A percentile compares a stretch with the other conserved stretches of the same genome.
These are phyloP conservation scores for Gossypium stocksii DNA, from an alignment of 345 rosid genomes.

Conservation along the genomic window DNA sequence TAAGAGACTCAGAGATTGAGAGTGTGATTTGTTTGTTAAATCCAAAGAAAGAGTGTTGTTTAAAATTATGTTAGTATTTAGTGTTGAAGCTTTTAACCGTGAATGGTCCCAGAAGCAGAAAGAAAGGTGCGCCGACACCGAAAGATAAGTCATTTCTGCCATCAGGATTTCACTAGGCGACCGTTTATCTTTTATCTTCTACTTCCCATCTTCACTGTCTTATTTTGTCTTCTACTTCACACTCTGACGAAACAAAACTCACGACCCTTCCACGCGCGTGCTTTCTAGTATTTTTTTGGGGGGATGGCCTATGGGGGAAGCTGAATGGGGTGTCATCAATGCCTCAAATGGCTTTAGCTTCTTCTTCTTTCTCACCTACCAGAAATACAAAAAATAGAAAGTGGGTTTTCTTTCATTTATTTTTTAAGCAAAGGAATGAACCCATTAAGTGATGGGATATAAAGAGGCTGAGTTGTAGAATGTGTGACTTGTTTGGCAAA, in stretches of 20 bases:
- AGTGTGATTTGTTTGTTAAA: neutral
- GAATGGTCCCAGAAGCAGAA: neutral
- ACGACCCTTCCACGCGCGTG: neutral
- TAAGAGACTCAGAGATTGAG: neutral
- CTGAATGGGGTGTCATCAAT: neutral
- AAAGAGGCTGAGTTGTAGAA: neutral
- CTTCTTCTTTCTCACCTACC: neutral
- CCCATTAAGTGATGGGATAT: neutral
- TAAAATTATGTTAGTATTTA: too few relatives aligned
- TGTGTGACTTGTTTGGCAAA: neutral
- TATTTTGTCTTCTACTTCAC: neutral
- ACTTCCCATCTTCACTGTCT: neutral
- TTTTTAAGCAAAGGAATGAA: neutral
- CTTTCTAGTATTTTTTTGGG: neutral
- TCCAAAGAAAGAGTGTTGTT: neutral
- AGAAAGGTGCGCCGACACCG: neutral
- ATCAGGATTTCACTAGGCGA: neutral
- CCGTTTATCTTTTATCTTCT: neutral
- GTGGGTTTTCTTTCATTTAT: too few relatives aligned
- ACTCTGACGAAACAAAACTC: neutral
- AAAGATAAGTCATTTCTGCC: neutral
- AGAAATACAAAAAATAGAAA: too few relatives aligned
- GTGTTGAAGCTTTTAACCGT: neutral
- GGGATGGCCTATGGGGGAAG: neutral
- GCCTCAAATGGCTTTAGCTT: neutral